These are phyloP conservation scores for Chytriomyces hyalinus DNA, from an alignment of 192 early-diverging fungal genomes.

Conservation along the genomic window DNA sequence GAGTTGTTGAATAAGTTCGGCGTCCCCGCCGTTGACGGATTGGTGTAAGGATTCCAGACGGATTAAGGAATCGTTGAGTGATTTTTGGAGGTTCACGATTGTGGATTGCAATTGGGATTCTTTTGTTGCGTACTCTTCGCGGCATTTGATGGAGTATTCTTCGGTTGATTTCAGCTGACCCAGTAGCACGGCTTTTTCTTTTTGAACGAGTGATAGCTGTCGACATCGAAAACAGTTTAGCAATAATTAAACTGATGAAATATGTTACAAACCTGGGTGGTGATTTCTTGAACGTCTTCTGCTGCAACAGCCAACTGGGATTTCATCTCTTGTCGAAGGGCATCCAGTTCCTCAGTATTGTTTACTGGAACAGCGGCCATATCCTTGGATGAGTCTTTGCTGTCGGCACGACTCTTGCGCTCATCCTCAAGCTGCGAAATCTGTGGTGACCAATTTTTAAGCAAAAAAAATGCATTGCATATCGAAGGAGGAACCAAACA, in stretches of 20 bases:
- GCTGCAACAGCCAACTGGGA: neutral
- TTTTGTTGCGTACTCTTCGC: neutral
- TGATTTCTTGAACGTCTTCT: constrained; percentile 8
- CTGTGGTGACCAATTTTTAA: neutral
- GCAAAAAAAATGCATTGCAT: neutral
- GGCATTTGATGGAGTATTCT: neutral
- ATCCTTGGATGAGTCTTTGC: no score
- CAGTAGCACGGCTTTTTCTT: neutral
- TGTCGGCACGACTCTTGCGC: neutral
- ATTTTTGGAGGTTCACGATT: neutral
- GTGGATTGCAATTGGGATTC: neutral
- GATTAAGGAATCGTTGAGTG: neutral
- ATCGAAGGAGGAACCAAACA: neutral
- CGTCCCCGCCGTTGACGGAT: neutral
- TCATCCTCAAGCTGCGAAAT: constrained; percentile 7
- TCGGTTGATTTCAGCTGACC: constrained; percentile 1
- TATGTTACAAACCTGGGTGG: neutral
- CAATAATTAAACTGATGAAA: neutral
- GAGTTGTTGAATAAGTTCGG: neutral
- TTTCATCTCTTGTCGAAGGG: neutral
- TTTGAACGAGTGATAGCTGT: neutral
- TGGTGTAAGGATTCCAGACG: neutral
- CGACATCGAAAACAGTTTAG: neutral
- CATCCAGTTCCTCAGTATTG: neutral
- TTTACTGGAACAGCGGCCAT: neutral